A percentile compares a stretch with the other conserved stretches of the same genome.
Evolutionary conservation across 2,329 filamentous ascomycete species (phyloP).

Genomic region (Myriosclerotinia duriaeana): DNA sequence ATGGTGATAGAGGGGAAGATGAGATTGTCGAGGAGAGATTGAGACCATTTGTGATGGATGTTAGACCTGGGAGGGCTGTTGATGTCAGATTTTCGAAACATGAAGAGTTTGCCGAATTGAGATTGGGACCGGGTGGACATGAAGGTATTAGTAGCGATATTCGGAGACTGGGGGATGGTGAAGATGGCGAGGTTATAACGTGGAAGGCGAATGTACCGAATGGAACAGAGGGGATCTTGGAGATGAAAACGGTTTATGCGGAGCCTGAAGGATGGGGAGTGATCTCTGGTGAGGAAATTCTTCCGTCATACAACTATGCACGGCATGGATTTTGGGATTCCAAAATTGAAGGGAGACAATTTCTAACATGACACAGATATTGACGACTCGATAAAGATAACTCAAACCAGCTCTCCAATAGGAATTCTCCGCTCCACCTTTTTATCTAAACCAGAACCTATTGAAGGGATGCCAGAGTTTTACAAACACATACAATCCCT

Average conservation of each 20-base stretch:
- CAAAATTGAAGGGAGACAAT: no score
- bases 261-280: conserved; percentile 79
- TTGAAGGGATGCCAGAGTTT: conserved; percentile 80
- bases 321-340: background rate
- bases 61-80: conserved; percentile 68
- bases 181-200: conserved; percentile 50
- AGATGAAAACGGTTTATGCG: conserved; percentile 72
- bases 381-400: conserved; percentile 94
- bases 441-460: conserved; percentile 67
- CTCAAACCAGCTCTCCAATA: conserved; percentile 73
- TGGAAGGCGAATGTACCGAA: conserved; percentile 50
- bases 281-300: conserved; percentile 61
- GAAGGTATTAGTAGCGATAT: conserved; percentile 71
- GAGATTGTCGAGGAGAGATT: conserved; percentile 66
- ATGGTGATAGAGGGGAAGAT: conserved; percentile 55
- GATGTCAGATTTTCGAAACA: conserved; percentile 56
- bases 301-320: no score
- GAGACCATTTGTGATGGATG: conserved; percentile 73
- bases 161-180: conserved; percentile 50
- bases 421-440: conserved; percentile 86
- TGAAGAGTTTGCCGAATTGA: conserved; percentile 44
- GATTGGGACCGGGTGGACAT: conserved; percentile 66
- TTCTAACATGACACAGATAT: conserved; percentile 59
- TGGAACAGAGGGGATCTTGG: conserved; percentile 54
- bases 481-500: conserved; percentile 64